Conservation (phyloP, 345 rosid species). For the Citrus hindsii region DNA sequence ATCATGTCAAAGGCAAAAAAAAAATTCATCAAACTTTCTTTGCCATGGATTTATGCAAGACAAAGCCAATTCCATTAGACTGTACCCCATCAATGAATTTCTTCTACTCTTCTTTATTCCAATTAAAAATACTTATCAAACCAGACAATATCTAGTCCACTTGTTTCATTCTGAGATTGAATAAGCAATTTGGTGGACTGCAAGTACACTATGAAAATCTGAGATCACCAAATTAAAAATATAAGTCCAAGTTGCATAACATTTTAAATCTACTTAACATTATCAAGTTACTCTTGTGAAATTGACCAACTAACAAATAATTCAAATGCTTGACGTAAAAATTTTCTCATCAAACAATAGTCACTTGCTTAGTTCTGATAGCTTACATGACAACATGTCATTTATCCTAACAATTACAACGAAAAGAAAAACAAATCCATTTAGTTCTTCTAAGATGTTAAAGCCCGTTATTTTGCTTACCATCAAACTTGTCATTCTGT, state of each 20-base stretch:
- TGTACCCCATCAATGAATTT: not conserved
- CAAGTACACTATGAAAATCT: not conserved
- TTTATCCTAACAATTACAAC: not conserved
- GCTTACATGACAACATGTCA: not conserved
- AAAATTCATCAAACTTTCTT: not conserved
- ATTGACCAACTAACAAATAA: not conserved
- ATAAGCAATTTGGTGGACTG: not conserved
- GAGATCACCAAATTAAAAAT: not conserved
- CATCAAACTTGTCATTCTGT: conserved; percentile 92
- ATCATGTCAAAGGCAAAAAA: not conserved
- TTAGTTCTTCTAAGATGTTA: not conserved
- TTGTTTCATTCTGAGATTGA: not conserved
- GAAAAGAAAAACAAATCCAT: not conserved
- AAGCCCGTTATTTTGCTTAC: conserved; percentile 33
- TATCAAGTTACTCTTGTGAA: not conserved
- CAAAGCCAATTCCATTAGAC: not conserved
- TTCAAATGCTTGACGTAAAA: not conserved
- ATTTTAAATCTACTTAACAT: not conserved
- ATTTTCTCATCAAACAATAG: not conserved
- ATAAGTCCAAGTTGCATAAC: not conserved
- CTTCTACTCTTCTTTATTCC: not conserved
- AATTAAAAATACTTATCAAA: not conserved
- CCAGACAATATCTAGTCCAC: not conserved
- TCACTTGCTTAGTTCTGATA: not conserved
- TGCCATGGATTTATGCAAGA: not conserved